Percentiles rank a stretch among this genome's conserved stretches.
Conservation (phyloP, 345 rosid species). For the Psidium guajava region DNA sequence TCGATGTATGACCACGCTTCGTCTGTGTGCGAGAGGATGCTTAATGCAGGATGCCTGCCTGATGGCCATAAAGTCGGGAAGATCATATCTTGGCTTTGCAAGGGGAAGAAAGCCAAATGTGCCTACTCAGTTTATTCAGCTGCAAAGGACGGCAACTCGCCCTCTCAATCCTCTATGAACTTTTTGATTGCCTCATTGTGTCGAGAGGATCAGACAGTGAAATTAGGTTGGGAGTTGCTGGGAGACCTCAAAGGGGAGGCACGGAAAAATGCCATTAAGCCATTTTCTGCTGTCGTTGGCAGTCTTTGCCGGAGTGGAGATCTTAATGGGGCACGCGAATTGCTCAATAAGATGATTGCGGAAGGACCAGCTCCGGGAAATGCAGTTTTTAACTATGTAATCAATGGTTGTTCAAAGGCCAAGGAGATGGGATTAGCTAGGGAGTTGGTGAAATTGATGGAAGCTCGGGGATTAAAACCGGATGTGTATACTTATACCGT, state of each 20-base stretch:
- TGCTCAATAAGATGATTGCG: slow-evolving; percentile 58
- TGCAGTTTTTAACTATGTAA: slow-evolving; percentile 54
- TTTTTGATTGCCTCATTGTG: slow-evolving; percentile 39
- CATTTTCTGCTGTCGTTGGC: slow-evolving; percentile 56
- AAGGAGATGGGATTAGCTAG: slow-evolving; percentile 50
- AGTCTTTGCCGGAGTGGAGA: slow-evolving; percentile 61
- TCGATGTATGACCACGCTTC: slow-evolving; percentile 42
- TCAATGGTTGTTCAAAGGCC: slow-evolving; percentile 43
- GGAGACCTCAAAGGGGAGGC: slow-evolving; percentile 32
- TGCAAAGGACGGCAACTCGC: slow-evolving; percentile 36
- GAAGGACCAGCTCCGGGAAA: slow-evolving; percentile 79
- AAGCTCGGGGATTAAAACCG: slow-evolving; percentile 65
- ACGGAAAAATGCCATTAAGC: slow-evolving; percentile 48
- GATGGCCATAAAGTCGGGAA: slow-evolving; percentile 39
- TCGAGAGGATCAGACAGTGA: slow-evolving; percentile 47
- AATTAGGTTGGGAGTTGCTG: slow-evolving; percentile 48
- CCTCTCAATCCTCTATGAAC: slow-evolving; percentile 32
- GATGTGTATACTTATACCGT: slow-evolving; percentile 73
- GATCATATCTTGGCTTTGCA: slow-evolving; percentile 64
- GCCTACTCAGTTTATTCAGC: slow-evolving; percentile 40
- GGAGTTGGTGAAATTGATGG: slow-evolving; percentile 57
- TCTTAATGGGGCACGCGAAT: slow-evolving; percentile 38
- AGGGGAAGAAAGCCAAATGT: slow-evolving; percentile 40
- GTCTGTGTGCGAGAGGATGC: slow-evolving; percentile 64
- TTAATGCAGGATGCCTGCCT: slow-evolving; percentile 34